These are phyloP conservation scores for Backusella circina DNA, from an alignment of 192 early-diverging fungal genomes.

Conservation along the genomic window DNA sequence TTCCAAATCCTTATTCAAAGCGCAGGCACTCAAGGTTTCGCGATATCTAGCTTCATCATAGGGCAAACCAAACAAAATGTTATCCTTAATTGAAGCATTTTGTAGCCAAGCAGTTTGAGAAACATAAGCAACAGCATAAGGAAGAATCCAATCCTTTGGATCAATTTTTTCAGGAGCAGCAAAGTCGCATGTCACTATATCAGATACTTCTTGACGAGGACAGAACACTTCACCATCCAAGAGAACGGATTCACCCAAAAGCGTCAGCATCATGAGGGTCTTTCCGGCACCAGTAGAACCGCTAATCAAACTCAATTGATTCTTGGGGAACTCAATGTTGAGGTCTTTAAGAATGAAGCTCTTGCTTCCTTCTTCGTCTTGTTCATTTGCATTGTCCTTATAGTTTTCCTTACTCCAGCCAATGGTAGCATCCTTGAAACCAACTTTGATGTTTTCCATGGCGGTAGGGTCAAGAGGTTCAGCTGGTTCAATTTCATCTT, in stretches of 20 bases:
- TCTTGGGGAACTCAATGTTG: slow-evolving; percentile 46
- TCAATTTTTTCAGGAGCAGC: slow-evolving; percentile 44
- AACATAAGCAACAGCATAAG: slow-evolving; percentile 69
- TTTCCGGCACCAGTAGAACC: slow-evolving; percentile 91
- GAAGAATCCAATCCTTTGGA: slow-evolving; percentile 29
- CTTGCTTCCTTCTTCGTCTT: slow-evolving; percentile 76
- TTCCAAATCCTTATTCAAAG: slow-evolving; percentile 74
- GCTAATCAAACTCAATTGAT: slow-evolving; percentile 47
- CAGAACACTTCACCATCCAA: slow-evolving; percentile 34
- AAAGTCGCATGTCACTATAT: slow-evolving; percentile 55
- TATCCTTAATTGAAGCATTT: slow-evolving; percentile 74
- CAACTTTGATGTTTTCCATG: slow-evolving; percentile 17
- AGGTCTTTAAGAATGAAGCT: slow-evolving; percentile 47
- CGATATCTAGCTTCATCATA: slow-evolving; percentile 25
- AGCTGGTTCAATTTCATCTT: slow-evolving; percentile 39
- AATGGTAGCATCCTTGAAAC: slow-evolving; percentile 48
- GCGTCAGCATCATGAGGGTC: slow-evolving; percentile 71
- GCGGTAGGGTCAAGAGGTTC: slow-evolving; percentile 5
- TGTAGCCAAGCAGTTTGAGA: slow-evolving; percentile 70
- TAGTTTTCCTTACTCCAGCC: slow-evolving; percentile 57
- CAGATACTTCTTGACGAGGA: slow-evolving; percentile 66
- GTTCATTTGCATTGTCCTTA: slow-evolving; percentile 69
- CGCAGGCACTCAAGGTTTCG: slow-evolving; percentile 57
- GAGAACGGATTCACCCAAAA: slow-evolving; percentile 65
- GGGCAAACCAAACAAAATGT: slow-evolving; percentile 57